Base-by-base conservation (phyloP, 1,284 basidiomycete genomes). In the Cerrena zonata region DNA sequence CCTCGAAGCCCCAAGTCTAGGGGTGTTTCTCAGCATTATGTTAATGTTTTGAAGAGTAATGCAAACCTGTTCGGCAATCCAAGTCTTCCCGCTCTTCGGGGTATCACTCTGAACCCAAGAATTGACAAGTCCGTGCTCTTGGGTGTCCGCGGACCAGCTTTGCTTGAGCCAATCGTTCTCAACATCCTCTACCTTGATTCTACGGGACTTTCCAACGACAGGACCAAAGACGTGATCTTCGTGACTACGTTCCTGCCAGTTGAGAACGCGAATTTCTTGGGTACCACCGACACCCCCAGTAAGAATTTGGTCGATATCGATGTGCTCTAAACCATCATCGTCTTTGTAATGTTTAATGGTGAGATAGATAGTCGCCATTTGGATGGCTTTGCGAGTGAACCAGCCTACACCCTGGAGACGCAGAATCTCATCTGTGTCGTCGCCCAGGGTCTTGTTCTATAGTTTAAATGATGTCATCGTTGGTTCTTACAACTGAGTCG, bases 1-100 rank as follows among this genome's bases (percentile, higher is more conserved):
- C 69, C 58, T 86, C 75, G 37, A 89, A 76, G 21, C 87, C 87
- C 85, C 86, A 89, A 4, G 76, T 73, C 86, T 89, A 49, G 11
- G 37, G 18, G 13, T 24, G 21, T 51, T 22, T 44, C 25, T 49
- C 41, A 48, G 34, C 25, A 3, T 34, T 27, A 24, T 34, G n/a
- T 13, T 21, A 12, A 15, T 4, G 37, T 5, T 4, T 5, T 39
- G 37, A 10, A 36, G 18, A 25, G 19, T 19, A 37, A 7, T 15
- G 48, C 65, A 40, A 39, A 70, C 72, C 67, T 72, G 70, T 13
- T 71, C 61, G 2, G 65, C 65, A 18, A 56, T 58, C 72, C 72
- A 74, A 2, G 58, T 62, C 40, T 23, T 66, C 11, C 62, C 61
- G 49, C 66, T 70, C 64, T 73, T 72, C 36, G 60, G 52, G 2